Conservation (phyloP, 2,329 filamentous ascomycete species). For the Paraphaeosphaeria sporulosa region DNA sequence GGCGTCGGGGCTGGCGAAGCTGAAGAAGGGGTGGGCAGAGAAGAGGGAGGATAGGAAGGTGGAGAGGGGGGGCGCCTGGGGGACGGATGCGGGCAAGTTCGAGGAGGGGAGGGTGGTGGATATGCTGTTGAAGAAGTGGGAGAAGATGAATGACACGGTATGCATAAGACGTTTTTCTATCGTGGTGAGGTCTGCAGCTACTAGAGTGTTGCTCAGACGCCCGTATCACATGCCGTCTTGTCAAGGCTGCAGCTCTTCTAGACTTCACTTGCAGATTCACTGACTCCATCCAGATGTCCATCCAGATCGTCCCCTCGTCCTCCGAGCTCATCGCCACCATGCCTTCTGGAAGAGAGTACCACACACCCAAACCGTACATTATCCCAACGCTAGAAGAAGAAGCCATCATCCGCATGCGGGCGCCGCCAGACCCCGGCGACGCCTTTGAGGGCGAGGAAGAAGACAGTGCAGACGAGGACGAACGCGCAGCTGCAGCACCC, state of each 20-base stretch:
- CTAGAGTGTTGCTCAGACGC: no score
- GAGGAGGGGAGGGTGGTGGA: conserved; percentile 88
- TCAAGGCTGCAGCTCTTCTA: no score
- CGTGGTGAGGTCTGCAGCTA: not conserved
- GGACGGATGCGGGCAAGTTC: conserved; percentile 80
- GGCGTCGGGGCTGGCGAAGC: conserved; percentile 64
- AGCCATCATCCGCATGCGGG: conserved; percentile 66
- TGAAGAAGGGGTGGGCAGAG: conserved; percentile 79
- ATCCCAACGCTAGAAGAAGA: conserved; percentile 71
- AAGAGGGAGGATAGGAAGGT: conserved; percentile 80
- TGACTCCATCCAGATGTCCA: conserved; percentile 69
- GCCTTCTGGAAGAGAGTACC: conserved; percentile 88
- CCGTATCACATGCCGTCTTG: no score
- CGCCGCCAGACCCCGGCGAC: conserved; percentile 61
- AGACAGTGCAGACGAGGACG: conserved; percentile 47
- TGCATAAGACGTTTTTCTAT: conserved; percentile 39
- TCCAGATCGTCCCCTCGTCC: conserved; percentile 76
- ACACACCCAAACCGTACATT: conserved; percentile 72
- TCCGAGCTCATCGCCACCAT: conserved; percentile 78
- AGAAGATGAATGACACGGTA: conserved; percentile 91
- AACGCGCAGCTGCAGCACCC: conserved; percentile 30
- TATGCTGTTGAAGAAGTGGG: conserved; percentile 88
- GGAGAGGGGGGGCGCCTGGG: conserved; percentile 77
- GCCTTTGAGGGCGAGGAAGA: conserved; percentile 46
- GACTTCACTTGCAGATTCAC: conserved; percentile 2